These are phyloP conservation scores for Erysimum cheiranthoides DNA, from an alignment of 345 rosid genomes.

Conservation along the genomic window DNA sequence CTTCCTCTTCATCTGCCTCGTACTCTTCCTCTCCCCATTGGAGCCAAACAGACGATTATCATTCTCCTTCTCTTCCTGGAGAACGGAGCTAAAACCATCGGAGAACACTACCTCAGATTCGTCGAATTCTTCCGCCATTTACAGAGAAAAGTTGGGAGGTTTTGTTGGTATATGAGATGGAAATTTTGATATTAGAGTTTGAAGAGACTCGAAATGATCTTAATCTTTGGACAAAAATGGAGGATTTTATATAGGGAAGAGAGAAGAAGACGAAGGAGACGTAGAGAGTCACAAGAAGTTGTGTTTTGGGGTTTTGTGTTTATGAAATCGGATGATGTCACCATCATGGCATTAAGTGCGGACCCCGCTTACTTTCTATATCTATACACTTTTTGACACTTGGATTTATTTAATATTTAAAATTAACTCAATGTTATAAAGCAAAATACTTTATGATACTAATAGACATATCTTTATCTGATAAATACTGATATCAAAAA, in stretches of 20 bases:
- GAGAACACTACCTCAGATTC: constrained; percentile 57
- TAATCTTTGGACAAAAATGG: background rate
- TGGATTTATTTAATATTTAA: background rate
- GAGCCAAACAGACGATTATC: background rate
- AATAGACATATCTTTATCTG: background rate
- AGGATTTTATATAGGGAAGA: constrained; percentile 31
- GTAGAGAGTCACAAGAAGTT: constrained; percentile 39
- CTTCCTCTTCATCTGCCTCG: constrained; percentile 1
- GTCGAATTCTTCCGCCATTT: constrained; percentile 53
- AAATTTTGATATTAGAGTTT: background rate
- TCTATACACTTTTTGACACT: constrained; percentile 16
- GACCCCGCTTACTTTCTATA: constrained; percentile 29
- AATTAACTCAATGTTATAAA: background rate
- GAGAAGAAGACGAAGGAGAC: constrained; percentile 32
- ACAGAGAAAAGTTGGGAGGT: background rate
- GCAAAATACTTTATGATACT: constrained; percentile 5
- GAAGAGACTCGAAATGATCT: background rate
- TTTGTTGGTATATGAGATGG: background rate
- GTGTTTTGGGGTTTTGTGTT: constrained; percentile 20
- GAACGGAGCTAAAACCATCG: constrained; percentile 28
- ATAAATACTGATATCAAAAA: no score
- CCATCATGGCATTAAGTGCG: constrained; percentile 33
- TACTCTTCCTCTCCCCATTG: background rate
- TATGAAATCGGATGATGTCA: constrained; percentile 42
- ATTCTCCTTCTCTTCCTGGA: background rate